A percentile compares a stretch with the other conserved stretches of the same genome.
Conservation (phyloP, 768 basidiomycete genomes). For the Antrodiella citrinella region DNA sequence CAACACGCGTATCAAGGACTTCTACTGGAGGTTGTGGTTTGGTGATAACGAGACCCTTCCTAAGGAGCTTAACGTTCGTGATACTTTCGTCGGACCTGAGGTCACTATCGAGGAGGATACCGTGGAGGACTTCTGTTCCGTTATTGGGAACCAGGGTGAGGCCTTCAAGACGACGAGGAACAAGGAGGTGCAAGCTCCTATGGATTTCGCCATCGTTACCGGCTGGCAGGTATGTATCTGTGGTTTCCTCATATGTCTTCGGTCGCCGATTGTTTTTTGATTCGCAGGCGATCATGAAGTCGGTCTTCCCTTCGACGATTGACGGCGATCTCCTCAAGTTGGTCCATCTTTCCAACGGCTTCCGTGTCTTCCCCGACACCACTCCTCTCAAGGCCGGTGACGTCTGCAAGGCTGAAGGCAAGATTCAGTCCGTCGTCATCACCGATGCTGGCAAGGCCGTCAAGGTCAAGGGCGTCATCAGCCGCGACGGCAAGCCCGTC, state of each 20-base stretch:
- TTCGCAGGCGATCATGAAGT: conserved; percentile 91
- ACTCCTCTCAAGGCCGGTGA: conserved; percentile 78
- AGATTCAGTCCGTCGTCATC: conserved; percentile 85
- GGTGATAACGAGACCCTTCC: conserved; percentile 78
- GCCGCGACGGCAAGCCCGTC: conserved; percentile 69
- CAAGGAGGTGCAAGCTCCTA: conserved; percentile 74
- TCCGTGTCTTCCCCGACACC: conserved; percentile 78
- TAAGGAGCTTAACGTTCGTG: conserved; percentile 59
- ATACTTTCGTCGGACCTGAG: conserved; percentile 81
- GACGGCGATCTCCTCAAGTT: conserved; percentile 94
- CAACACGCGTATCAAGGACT: conserved; percentile 88
- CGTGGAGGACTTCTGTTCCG: conserved; percentile 84
- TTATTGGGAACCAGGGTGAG: conserved; percentile 91
- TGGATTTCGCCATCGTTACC: conserved; percentile 98
- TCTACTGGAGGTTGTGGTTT: conserved; percentile 99
- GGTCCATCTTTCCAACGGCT: conserved; percentile 95
- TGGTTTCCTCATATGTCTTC: not conserved
- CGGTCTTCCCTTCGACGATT: conserved; percentile 88
- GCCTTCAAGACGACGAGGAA: conserved; percentile 76
- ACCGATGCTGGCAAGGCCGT: conserved; percentile 90
- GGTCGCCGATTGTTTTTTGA: not conserved
- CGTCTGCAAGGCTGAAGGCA: conserved; percentile 82
- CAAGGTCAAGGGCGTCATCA: conserved; percentile 78
- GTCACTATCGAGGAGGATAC: conserved; percentile 69
- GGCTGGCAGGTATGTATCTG: conserved; percentile 83